phyloP scores from a whole-genome alignment of 129 eudicot genomes.

The Artemisia argyi region DNA sequence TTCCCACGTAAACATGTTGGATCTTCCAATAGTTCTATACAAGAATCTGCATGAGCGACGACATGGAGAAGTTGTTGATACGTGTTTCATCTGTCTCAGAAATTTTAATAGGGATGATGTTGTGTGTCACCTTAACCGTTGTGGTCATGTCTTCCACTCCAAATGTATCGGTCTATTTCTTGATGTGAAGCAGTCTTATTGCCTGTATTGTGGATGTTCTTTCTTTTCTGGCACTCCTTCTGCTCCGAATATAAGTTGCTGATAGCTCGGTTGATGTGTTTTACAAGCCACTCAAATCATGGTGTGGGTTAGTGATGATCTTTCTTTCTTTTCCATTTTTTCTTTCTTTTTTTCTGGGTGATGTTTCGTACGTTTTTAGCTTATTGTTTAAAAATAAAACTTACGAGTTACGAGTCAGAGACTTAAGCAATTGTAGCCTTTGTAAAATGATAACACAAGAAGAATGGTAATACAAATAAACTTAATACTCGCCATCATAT shows the following conservation, averaged over 20 bases:
- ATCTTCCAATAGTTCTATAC: conserved; percentile 17
- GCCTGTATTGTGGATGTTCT: conserved; percentile 10
- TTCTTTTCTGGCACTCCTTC: conserved; percentile 23
- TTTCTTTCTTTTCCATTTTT: too few relatives aligned
- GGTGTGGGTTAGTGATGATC: not conserved
- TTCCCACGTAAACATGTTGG: conserved; percentile 1
- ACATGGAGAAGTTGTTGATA: conserved; percentile 13
- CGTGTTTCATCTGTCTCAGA: conserved; percentile 15
- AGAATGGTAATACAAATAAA: too few relatives aligned
- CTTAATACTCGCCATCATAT: too few relatives aligned
- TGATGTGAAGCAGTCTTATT: conserved; percentile 2
- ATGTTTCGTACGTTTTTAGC: too few relatives aligned
- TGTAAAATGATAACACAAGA: too few relatives aligned
- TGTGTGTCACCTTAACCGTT: conserved; percentile 21
- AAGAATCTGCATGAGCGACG: conserved; percentile 24
- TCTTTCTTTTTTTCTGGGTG: too few relatives aligned
- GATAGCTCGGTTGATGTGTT: not conserved
- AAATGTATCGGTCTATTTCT: conserved; percentile 14
- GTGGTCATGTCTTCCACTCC: conserved; percentile 26
- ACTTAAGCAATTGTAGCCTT: too few relatives aligned
- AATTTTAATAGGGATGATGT: conserved; percentile 17
- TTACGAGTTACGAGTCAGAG: too few relatives aligned
- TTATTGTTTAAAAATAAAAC: too few relatives aligned
- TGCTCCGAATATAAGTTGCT: not conserved
- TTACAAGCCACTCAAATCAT: too few relatives aligned